Conservation (phyloP, 208 protist genomes). For the Trypanosoma platydactyli region DNA sequence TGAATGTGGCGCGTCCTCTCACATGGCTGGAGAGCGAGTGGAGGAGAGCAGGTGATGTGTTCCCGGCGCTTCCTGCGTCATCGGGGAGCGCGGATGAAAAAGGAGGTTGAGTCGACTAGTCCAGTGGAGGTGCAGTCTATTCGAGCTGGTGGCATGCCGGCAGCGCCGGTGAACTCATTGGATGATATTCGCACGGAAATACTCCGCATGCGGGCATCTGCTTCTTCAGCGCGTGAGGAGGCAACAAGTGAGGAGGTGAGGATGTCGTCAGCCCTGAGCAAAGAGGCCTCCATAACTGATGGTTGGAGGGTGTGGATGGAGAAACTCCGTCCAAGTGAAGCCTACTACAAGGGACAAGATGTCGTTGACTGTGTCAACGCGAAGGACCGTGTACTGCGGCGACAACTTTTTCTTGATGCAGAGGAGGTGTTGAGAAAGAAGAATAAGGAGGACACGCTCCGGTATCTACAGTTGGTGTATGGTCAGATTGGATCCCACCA, state of each 20-base stretch:
- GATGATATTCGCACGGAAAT: conserved; percentile 67
- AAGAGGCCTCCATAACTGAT: conserved; percentile 13
- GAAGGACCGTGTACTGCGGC: conserved; percentile 28
- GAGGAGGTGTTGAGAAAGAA: conserved; percentile 67
- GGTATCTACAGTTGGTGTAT: conserved; percentile 59
- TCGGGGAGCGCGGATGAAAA: conserved; percentile 4
- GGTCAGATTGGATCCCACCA: conserved; percentile 27
- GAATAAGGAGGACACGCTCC: conserved; percentile 39
- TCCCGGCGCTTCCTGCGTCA: conserved; percentile 18
- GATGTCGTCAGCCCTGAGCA: neutral
- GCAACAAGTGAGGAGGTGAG: conserved; percentile 18
- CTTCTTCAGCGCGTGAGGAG: conserved; percentile 26
- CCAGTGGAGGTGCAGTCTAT: conserved; percentile 20
- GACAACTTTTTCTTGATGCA: conserved; percentile 47
- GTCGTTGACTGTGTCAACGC: conserved; percentile 46
- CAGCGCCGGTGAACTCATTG: conserved; percentile 54
- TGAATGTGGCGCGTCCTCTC: conserved; percentile 10
- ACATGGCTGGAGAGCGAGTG: conserved; percentile 5
- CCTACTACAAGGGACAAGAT: conserved; percentile 59
- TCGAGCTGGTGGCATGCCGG: conserved; percentile 33
- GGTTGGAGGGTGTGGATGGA: conserved; percentile 14
- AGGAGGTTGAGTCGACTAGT: conserved; percentile 6
- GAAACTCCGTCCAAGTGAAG: conserved; percentile 38
- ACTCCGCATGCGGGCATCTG: conserved; percentile 16
- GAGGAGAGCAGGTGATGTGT: neutral